A percentile compares a stretch with the other conserved stretches of the same genome.
phyloP scores from a whole-genome alignment of 768 basidiomycete species.

The Leccinum imitatum region DNA sequence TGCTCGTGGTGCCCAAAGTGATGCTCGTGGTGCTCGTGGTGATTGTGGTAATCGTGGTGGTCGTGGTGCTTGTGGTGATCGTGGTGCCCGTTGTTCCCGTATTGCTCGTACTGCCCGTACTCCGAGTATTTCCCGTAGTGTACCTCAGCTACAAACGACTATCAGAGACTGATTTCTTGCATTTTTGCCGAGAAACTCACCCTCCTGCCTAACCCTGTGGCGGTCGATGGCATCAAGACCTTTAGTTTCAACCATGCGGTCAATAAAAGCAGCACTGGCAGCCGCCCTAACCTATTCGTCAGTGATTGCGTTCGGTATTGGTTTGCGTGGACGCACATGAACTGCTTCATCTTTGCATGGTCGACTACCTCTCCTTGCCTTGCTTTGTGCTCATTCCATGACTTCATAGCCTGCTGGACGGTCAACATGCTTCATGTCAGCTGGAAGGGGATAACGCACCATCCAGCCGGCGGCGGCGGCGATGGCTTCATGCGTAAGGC shows the following conservation, averaged over 20 bases:
- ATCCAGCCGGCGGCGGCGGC: slow-evolving; percentile 67
- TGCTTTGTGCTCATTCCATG: slow-evolving; percentile 54
- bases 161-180: background rate
- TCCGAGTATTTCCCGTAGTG: background rate
- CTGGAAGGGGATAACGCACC: slow-evolving; percentile 33
- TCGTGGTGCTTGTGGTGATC: background rate
- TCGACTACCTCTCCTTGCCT: slow-evolving; percentile 46
- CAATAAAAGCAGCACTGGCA: slow-evolving; percentile 53
- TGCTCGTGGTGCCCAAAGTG: background rate
- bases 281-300: slow-evolving; percentile 43
- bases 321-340: slow-evolving; percentile 37
- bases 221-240: slow-evolving; percentile 50
- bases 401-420: slow-evolving; percentile 54
- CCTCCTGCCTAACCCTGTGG: slow-evolving; percentile 41
- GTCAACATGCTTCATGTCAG: background rate
- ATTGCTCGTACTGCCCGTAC: background rate
- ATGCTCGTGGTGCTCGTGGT: background rate
- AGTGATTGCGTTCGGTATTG: background rate
- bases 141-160: slow-evolving; percentile 5
- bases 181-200: slow-evolving; percentile 15
- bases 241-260: slow-evolving; percentile 56
- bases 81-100: background rate
- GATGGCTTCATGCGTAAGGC: slow-evolving; percentile 64
- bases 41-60: background rate
- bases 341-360: slow-evolving; percentile 59